phyloP scores from a whole-genome alignment of 2,329 filamentous ascomycete genomes.

The Cryphonectria carpinicola region DNA sequence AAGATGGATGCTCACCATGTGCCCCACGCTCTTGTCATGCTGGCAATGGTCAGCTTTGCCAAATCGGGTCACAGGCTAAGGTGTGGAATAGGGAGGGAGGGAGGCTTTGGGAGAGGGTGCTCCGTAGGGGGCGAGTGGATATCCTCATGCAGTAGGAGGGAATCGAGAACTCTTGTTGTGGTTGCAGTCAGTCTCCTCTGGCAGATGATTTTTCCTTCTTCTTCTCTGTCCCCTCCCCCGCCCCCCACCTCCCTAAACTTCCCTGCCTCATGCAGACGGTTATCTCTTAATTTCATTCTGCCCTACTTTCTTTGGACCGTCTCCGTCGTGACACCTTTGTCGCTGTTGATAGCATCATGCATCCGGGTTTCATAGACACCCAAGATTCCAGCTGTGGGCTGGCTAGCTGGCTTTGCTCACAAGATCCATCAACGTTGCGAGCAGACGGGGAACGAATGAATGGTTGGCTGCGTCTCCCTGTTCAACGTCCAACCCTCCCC shows the following conservation, averaged over 20 bases:
- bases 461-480: background rate
- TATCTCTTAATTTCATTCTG: background rate
- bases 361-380: background rate
- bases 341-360: background rate
- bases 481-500: background rate
- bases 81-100: background rate
- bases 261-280: background rate
- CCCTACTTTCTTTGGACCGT: background rate
- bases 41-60: slow-evolving; percentile 11
- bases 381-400: background rate
- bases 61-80: slow-evolving; percentile 6
- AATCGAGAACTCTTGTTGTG: background rate
- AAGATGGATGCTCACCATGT: background rate
- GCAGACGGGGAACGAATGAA: background rate
- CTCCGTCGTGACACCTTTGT: background rate
- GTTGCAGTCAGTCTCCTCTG: background rate
- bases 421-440: background rate
- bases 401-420: background rate
- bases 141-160: background rate
- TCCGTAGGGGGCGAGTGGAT: background rate
- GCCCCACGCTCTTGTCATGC: background rate
- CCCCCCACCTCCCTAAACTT: too few relatives aligned
- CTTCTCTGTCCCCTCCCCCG: too few relatives aligned
- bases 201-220: background rate
- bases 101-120: background rate